These are phyloP conservation scores for Phymatotrichopsis omnivora DNA, from an alignment of 2,329 filamentous ascomycete species.

Conservation along the genomic window DNA sequence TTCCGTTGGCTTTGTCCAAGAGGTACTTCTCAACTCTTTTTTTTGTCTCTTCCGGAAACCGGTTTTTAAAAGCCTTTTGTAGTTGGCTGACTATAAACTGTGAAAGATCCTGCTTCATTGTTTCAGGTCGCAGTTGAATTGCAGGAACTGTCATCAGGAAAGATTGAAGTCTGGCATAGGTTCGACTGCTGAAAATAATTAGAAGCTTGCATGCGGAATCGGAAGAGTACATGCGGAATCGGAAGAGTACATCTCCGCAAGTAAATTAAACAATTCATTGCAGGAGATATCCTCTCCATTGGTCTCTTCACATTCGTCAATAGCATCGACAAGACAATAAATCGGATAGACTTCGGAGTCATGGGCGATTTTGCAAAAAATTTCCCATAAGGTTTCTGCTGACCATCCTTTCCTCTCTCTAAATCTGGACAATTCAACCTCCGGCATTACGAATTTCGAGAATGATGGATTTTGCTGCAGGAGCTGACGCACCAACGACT, in stretches of 20 bases:
- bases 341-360: neutral
- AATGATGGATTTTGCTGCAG: neutral
- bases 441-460: slow-evolving; percentile 2
- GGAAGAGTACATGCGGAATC: no score
- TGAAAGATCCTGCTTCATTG: neutral
- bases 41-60: neutral
- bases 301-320: slow-evolving; percentile 8
- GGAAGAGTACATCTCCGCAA: neutral
- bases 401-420: slow-evolving; percentile 1
- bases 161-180: neutral
- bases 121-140: neutral
- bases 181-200: slow-evolving; percentile 5
- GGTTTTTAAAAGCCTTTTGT: neutral
- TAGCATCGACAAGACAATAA: slow-evolving; percentile 10
- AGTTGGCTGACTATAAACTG: neutral
- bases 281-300: neutral
- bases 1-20: neutral
- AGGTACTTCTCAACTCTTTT: neutral
- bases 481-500: slow-evolving; percentile 7
- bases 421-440: neutral
- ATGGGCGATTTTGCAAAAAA: slow-evolving; percentile 1
- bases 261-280: neutral
- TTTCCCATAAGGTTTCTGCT: neutral
- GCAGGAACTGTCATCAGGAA: neutral
- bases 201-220: neutral